These are phyloP conservation scores for Paraphaeosphaeria minitans DNA, from an alignment of 2,329 filamentous ascomycete genomes.

Conservation along the genomic window DNA sequence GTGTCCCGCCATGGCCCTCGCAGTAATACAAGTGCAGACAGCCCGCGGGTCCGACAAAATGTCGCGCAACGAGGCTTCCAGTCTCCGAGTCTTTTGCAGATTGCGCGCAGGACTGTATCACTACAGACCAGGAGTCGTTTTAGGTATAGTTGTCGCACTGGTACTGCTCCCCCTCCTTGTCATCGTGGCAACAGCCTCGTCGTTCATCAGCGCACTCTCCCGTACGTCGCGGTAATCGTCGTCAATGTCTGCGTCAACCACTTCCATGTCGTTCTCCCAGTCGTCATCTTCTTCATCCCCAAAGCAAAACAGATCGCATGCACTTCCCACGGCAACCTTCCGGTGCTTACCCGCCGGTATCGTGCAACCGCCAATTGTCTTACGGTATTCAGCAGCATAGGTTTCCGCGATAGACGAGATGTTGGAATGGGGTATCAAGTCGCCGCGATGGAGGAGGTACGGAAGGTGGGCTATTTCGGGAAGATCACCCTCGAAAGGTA, in stretches of 20 bases:
- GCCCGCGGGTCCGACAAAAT: neutral
- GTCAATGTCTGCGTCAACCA: slow-evolving; percentile 10
- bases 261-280: slow-evolving; percentile 34
- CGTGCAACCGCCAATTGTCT: slow-evolving; percentile 70
- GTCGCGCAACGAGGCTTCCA: neutral
- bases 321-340: slow-evolving; percentile 45
- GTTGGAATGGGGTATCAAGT: slow-evolving; percentile 47
- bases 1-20: neutral
- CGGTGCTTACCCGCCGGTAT: slow-evolving; percentile 42
- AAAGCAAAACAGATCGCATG: slow-evolving; percentile 70
- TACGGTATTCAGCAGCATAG: slow-evolving; percentile 65
- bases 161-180: neutral
- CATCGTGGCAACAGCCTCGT: neutral
- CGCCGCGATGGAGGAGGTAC: slow-evolving; percentile 69
- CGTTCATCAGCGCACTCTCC: neutral
- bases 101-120: neutral
- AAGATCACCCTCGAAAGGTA: slow-evolving; percentile 57
- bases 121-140: neutral
- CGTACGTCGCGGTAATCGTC: slow-evolving; percentile 5
- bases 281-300: slow-evolving; percentile 43
- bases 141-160: neutral
- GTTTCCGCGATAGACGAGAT: slow-evolving; percentile 54
- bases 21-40: neutral
- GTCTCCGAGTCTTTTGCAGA: neutral
- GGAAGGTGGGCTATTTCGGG: slow-evolving; percentile 59